phyloP scores from a whole-genome alignment of 164 flowering plant genomes.

The Buxus sempervirens region DNA sequence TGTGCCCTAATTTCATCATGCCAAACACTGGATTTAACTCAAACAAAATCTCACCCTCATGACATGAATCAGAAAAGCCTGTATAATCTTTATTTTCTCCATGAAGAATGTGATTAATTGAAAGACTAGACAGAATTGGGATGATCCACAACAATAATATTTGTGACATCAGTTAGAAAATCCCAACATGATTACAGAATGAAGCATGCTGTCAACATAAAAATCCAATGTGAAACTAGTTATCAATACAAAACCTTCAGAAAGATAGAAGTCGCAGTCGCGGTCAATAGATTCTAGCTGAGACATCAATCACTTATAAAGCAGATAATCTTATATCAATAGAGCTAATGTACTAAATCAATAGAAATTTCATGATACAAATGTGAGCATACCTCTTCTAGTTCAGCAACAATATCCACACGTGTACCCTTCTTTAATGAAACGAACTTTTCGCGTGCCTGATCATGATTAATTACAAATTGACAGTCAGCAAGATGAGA shows the following conservation, averaged over 20 bases:
- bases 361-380: background rate
- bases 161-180: background rate
- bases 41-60: too few relatives aligned
- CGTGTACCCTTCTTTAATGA: slow-evolving; percentile 83
- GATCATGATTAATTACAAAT: slow-evolving; percentile 11
- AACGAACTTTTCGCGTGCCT: slow-evolving; percentile 88
- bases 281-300: too few relatives aligned
- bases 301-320: too few relatives aligned
- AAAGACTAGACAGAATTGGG: background rate
- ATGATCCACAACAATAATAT: background rate
- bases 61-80: too few relatives aligned
- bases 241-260: too few relatives aligned
- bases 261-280: too few relatives aligned
- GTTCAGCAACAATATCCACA: slow-evolving; percentile 70
- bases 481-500: background rate
- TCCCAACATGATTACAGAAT: too few relatives aligned
- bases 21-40: too few relatives aligned
- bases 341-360: background rate
- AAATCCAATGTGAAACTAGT: too few relatives aligned
- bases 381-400: slow-evolving; percentile 69
- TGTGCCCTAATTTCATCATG: too few relatives aligned
- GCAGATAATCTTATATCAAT: background rate
- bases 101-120: background rate
- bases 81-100: background rate
- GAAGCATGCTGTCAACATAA: too few relatives aligned